phyloP scores from a whole-genome alignment of 371 early-diverging fungal genomes.

The Mortierella polycephala region DNA sequence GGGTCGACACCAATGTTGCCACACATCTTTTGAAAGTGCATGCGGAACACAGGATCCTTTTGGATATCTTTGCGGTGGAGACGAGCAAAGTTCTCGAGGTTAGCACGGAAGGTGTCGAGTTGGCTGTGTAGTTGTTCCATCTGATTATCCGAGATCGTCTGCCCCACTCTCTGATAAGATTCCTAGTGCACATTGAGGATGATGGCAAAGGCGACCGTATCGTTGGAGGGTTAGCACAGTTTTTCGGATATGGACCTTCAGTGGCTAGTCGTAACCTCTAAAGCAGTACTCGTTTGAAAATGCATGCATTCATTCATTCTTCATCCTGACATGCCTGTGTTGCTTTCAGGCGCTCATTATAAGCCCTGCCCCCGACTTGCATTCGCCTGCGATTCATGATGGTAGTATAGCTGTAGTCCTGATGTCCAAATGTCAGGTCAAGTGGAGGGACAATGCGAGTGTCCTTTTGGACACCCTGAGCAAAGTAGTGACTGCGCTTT shows the following conservation, averaged over 20 bases:
- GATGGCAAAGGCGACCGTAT: background rate
- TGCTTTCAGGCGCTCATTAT: slow-evolving; percentile 40
- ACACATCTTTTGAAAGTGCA: slow-evolving; percentile 95
- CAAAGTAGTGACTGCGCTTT: too few species aligned
- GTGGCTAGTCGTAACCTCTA: too few species aligned
- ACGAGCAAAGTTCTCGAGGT: slow-evolving; percentile 87
- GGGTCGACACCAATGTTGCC: slow-evolving; percentile 95
- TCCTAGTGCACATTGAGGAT: slow-evolving; percentile 44
- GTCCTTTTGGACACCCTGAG: too few species aligned
- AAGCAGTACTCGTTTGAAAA: background rate
- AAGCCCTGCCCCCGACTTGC: slow-evolving; percentile 44
- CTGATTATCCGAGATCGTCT: slow-evolving; percentile 65
- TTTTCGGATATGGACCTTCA: too few species aligned
- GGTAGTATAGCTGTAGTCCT: background rate
- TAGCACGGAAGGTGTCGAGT: slow-evolving; percentile 79
- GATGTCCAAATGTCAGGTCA: background rate
- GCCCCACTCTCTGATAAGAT: slow-evolving; percentile 66
- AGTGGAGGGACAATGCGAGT: background rate
- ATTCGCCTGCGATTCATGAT: slow-evolving; percentile 46
- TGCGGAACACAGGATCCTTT: slow-evolving; percentile 87
- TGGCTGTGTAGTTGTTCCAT: slow-evolving; percentile 75
- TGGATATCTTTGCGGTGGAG: slow-evolving; percentile 90
- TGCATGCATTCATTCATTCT: background rate
- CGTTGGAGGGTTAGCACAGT: background rate
- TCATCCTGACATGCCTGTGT: slow-evolving; percentile 26